Conservation (phyloP, 2,329 filamentous ascomycete genomes). For the Dothistroma pini region DNA sequence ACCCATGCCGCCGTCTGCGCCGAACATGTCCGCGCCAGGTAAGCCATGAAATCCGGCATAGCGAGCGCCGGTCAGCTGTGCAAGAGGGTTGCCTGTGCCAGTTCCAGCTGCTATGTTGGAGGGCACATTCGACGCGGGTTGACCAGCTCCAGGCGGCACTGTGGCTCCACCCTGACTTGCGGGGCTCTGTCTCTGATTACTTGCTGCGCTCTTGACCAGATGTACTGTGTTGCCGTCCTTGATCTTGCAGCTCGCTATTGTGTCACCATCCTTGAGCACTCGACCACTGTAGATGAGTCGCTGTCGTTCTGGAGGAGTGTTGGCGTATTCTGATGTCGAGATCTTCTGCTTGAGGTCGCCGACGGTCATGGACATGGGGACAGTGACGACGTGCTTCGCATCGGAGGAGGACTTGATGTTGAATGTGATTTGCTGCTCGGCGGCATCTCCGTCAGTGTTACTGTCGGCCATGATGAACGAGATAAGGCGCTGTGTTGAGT, state of each 20-base stretch:
- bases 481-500: not conserved
- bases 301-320: slow-evolving; percentile 82
- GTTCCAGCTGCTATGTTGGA: slow-evolving; percentile 74
- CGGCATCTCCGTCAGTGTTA: slow-evolving; percentile 51
- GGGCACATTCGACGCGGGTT: slow-evolving; percentile 60
- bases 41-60: slow-evolving; percentile 91
- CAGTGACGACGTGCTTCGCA: slow-evolving; percentile 76
- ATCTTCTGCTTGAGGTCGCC: slow-evolving; percentile 88
- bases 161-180: slow-evolving; percentile 46
- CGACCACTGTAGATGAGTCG: slow-evolving; percentile 96
- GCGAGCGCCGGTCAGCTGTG: slow-evolving; percentile 84
- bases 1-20: slow-evolving; percentile 93
- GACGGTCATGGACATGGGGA: slow-evolving; percentile 71
- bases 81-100: slow-evolving; percentile 82
- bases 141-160: slow-evolving; percentile 39
- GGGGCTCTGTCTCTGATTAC: slow-evolving; percentile 65
- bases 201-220: slow-evolving; percentile 92
- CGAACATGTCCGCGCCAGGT: slow-evolving; percentile 83
- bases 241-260: slow-evolving; percentile 83
- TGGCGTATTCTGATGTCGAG: slow-evolving; percentile 73
- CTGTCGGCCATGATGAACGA: slow-evolving; percentile 57
- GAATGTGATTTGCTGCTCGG: slow-evolving; percentile 80
- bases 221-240: slow-evolving; percentile 95
- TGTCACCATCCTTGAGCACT: slow-evolving; percentile 92
- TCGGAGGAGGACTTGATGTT: slow-evolving; percentile 97